A percentile compares a stretch with the other conserved stretches of the same genome.
These are phyloP conservation scores for Xylaria palmicola DNA, from an alignment of 495 filamentous ascomycete genomes.

Conservation along the genomic window DNA sequence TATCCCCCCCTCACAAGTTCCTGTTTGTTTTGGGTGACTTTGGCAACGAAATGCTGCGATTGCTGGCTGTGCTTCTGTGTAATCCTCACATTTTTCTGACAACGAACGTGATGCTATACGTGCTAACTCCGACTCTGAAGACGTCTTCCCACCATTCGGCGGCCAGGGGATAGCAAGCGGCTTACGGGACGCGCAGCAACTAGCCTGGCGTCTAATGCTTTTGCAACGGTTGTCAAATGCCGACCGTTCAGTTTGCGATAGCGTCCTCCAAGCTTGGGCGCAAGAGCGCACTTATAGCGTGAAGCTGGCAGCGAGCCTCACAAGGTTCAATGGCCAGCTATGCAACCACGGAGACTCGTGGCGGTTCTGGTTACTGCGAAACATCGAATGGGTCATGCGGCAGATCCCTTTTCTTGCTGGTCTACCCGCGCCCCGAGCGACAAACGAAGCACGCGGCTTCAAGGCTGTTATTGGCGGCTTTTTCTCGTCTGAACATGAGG, in stretches of 20 bases:
- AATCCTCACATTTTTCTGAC: constrained; percentile 8
- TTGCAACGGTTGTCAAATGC: constrained; percentile 24
- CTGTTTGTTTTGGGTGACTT: no score
- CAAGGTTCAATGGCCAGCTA: constrained; percentile 26
- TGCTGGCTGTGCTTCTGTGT: neutral
- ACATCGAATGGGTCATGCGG: constrained; percentile 10
- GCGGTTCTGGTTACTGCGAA: constrained; percentile 20
- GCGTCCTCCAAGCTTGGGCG: constrained; percentile 25
- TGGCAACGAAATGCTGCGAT: no score
- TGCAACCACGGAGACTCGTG: constrained; percentile 24
- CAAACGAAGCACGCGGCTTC: constrained; percentile 21
- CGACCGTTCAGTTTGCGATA: constrained; percentile 7
- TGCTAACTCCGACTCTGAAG: no score
- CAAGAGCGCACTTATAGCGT: constrained; percentile 26
- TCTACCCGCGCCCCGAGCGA: constrained; percentile 6
- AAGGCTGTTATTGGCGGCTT: constrained; percentile 24
- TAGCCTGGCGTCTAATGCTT: constrained; percentile 51
- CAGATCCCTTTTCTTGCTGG: constrained; percentile 15
- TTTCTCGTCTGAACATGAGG: constrained; percentile 19
- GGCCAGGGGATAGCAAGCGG: constrained; percentile 56
- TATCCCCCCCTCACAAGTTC: no score
- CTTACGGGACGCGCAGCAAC: constrained; percentile 32
- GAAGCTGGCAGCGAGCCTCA: constrained; percentile 22
- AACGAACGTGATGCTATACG: no score
- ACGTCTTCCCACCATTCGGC: constrained; percentile 58